phyloP scores from a whole-genome alignment of 768 basidiomycete genomes.

The Neoboletus magnificus region DNA sequence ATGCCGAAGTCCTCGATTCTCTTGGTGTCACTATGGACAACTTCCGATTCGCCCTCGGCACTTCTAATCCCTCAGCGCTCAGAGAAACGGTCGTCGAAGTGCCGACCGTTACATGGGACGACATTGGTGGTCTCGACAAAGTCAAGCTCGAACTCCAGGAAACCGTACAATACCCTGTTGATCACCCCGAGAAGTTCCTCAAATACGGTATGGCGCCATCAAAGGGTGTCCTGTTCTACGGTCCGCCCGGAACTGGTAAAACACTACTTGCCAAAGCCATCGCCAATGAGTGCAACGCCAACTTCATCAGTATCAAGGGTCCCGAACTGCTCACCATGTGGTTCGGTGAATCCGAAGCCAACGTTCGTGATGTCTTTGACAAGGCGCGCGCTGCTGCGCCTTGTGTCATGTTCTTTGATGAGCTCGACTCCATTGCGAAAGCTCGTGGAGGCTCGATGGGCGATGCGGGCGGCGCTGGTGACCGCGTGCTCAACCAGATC shows the following conservation, averaged over 20 bases:
- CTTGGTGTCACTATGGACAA: slow-evolving; percentile 99
- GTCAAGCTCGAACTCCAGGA: slow-evolving; percentile 99
- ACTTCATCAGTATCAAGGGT: slow-evolving; percentile 99
- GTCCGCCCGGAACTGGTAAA: slow-evolving; percentile 99
- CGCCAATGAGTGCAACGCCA: slow-evolving; percentile 99
- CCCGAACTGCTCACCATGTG: slow-evolving; percentile 99
- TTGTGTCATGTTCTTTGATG: slow-evolving; percentile 99
- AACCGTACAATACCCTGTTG: slow-evolving; percentile 99
- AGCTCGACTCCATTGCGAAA: slow-evolving; percentile 98
- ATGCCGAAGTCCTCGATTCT: slow-evolving; percentile 97
- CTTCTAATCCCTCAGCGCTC: slow-evolving; percentile 96
- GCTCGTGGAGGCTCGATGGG: slow-evolving; percentile 82
- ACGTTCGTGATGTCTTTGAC: slow-evolving; percentile 99
- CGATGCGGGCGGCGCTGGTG: slow-evolving; percentile 94
- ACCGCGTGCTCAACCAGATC: slow-evolving; percentile 96
- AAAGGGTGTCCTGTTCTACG: slow-evolving; percentile 99
- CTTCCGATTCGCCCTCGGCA: slow-evolving; percentile 98
- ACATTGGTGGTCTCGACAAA: slow-evolving; percentile 98
- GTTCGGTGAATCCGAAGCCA: slow-evolving; percentile 99
- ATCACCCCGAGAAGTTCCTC: slow-evolving; percentile 99
- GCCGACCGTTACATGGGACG: slow-evolving; percentile 98
- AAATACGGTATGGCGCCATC: slow-evolving; percentile 99
- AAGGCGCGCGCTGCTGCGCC: slow-evolving; percentile 99
- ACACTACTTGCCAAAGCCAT: slow-evolving; percentile 98
- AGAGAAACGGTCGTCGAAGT: slow-evolving; percentile 99